These are phyloP conservation scores for Pseudohalonectria lignicola DNA, from an alignment of 2,329 filamentous ascomycete genomes.

Conservation along the genomic window DNA sequence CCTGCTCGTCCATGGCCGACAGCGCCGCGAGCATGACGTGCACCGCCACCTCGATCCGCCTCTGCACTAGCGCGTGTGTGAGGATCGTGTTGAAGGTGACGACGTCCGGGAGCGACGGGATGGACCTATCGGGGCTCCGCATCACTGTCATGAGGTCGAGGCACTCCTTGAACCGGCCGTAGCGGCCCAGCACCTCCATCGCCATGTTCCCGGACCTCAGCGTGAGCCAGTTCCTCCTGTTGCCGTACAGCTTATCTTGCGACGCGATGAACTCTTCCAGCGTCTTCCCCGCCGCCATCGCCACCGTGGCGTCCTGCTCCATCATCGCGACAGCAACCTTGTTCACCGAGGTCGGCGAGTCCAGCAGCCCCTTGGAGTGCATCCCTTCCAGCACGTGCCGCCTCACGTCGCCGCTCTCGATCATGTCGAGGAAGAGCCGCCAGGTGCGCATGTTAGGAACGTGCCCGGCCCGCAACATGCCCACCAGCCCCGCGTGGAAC, in stretches of 20 bases:
- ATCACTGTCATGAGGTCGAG: conserved; percentile 20
- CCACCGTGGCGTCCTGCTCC: conserved; percentile 27
- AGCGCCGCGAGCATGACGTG: conserved; percentile 11
- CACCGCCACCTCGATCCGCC: too few relatives aligned
- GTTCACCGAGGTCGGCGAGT: conserved; percentile 21
- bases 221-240: conserved; percentile 28
- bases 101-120: conserved; percentile 13
- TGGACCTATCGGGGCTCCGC: conserved; percentile 8
- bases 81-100: conserved; percentile 23
- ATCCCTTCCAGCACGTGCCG: conserved; percentile 34
- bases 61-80: conserved; percentile 14
- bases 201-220: conserved; percentile 23
- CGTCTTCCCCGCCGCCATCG: conserved; percentile 8
- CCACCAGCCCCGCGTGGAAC: conserved; percentile 26
- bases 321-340: conserved; percentile 31
- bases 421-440: conserved; percentile 36
- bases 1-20: too few relatives aligned
- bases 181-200: conserved; percentile 28
- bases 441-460: conserved; percentile 33
- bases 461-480: conserved; percentile 28
- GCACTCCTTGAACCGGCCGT: conserved; percentile 20
- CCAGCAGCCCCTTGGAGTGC: conserved; percentile 30
- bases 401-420: conserved; percentile 46
- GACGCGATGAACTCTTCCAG: conserved; percentile 25
- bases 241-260: conserved; percentile 31